Evolutionary conservation across 768 basidiomycete species (phyloP).

Genomic region (Royoungia palumana): DNA sequence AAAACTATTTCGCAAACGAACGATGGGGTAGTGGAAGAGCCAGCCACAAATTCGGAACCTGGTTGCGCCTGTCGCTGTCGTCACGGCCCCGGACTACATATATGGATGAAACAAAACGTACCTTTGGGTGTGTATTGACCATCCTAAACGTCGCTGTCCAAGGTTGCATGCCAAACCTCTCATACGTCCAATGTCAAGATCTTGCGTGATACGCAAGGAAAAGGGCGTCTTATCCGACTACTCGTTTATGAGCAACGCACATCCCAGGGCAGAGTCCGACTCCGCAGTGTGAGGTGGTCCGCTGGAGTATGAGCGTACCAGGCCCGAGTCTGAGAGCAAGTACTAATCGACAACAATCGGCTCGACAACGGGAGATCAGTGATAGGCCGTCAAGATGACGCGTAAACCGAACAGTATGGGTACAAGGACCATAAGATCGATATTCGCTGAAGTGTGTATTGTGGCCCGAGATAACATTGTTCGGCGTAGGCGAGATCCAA

Average conservation of each 20-base stretch:
- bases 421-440: conserved; percentile 11
- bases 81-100: neutral
- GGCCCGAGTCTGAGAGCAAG: conserved; percentile 15
- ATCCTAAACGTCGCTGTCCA: conserved; percentile 30
- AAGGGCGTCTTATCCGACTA: too few relatives aligned
- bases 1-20: neutral
- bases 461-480: neutral
- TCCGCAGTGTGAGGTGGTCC: conserved; percentile 9
- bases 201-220: too few relatives aligned
- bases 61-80: conserved; percentile 5
- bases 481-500: conserved; percentile 9
- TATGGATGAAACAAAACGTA: neutral
- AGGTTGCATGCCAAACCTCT: conserved; percentile 7
- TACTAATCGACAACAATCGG: conserved; percentile 9
- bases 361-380: conserved; percentile 5
- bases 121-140: conserved; percentile 33
- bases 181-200: too few relatives aligned
- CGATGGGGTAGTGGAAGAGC: neutral
- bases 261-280: conserved; percentile 10
- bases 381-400: conserved; percentile 5
- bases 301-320: conserved; percentile 16
- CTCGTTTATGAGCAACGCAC: conserved; percentile 20
- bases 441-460: conserved; percentile 11
- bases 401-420: conserved; percentile 13
- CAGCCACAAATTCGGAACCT: conserved; percentile 11